Percentiles rank a stretch among this genome's conserved stretches.
phyloP scores from a whole-genome alignment of 2,329 filamentous ascomycete species.

The Atkinsonella hypoxylon region DNA sequence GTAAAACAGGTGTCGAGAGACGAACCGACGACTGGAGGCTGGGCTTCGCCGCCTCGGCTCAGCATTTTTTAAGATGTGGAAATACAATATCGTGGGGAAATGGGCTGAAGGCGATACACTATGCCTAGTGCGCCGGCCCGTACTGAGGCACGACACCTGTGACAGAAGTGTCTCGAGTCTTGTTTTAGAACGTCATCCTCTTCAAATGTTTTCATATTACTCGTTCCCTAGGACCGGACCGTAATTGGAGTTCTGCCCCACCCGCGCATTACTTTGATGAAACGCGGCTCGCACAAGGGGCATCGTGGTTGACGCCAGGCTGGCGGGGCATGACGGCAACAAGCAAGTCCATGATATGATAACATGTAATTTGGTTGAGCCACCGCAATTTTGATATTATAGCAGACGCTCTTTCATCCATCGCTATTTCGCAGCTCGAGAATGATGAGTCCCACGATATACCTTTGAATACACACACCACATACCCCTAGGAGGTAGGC shows the following conservation, averaged over 20 bases:
- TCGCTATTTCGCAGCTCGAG: too few species aligned
- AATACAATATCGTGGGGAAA: constrained; percentile 8
- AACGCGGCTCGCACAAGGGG: not conserved
- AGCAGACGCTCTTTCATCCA: too few species aligned
- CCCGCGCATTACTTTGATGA: constrained; percentile 6
- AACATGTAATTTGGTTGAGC: too few species aligned
- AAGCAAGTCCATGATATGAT: too few species aligned
- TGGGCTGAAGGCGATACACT: not conserved
- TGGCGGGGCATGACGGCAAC: too few species aligned
- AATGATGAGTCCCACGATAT: too few species aligned
- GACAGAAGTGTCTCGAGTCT: constrained; percentile 24
- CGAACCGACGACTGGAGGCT: not conserved
- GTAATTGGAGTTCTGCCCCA: constrained; percentile 4
- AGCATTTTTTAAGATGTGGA: not conserved
- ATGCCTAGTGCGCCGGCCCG: not conserved
- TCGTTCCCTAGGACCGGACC: not conserved
- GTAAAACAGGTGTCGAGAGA: not conserved
- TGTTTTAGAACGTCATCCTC: constrained; percentile 14
- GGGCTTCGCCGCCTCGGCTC: constrained; percentile 1
- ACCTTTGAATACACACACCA: too few species aligned
- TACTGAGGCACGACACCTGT: constrained; percentile 13
- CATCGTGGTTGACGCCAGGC: not conserved
- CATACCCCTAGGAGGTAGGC: too few species aligned
- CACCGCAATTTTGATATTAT: too few species aligned
- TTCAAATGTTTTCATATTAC: too few species aligned